Evolutionary conservation across 805 yeast genomes (phyloP), one percentile per base, ranked within the genome.

Genomic region (Wickerhamomyces rabaulensis): DNA sequence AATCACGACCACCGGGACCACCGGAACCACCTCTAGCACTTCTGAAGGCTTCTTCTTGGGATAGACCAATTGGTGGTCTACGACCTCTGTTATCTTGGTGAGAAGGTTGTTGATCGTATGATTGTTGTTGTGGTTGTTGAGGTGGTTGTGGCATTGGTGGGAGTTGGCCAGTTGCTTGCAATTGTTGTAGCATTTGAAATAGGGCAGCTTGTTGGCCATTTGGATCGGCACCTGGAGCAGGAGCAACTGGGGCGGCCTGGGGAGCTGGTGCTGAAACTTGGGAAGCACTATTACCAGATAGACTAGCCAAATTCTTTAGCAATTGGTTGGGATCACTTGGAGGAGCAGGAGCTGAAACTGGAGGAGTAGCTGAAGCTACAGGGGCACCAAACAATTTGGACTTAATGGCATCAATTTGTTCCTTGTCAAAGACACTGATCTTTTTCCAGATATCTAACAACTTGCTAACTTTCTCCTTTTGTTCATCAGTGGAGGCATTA

Each of bases 371-470:
- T 15, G 89, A 70, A 42, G 55, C 59, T 27, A 48, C 20, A 16
- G 58, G 56, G 22, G 52, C 38, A 27, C 66, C 68, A 58, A 84
- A 85, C 63, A 78, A 78, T 59, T 77, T 82, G 12, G 71, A 65
- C 61, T 82, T 78, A 48, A 88, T 75, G 17, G 74, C 62, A 40
- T 73, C 65, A 46, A 94, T 69, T 27, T 74, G 68, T 37, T 73
- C 71, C 39, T 78, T 76, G 46, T 73, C 72, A 67, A 94, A 92
- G 15, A 96, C 85, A 39, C 79, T 80, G 33, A 90, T 84, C 53
- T 87, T 81, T 55, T 81, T 87, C 99, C 99, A 94, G 58, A 94
- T 91, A 52, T 88, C 96, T 54, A 94, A 77, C 55, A 94, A 74
- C 67, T 90, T 92, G 58, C 82, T 72, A 56, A 90, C 79, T 65